Evolutionary conservation across 2,329 filamentous ascomycete genomes (phyloP).

Genomic region (Colletotrichum scovillei): DNA sequence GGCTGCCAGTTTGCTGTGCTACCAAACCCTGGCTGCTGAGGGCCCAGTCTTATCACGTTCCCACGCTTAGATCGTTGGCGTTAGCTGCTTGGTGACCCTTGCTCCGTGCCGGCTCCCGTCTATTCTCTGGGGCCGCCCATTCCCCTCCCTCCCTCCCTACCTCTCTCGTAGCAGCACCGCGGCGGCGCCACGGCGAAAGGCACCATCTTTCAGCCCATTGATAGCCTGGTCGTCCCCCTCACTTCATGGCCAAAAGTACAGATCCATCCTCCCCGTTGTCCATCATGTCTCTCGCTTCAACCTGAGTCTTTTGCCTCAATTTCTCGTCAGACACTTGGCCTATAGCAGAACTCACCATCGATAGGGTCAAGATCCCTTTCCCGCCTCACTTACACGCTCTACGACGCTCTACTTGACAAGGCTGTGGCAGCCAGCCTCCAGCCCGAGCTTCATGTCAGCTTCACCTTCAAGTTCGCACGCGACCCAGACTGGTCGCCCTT

Average conservation of each 20-base stretch:
- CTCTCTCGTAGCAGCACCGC: not conserved
- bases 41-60: slow-evolving; percentile 5
- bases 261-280: slow-evolving; percentile 4
- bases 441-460: slow-evolving; percentile 27
- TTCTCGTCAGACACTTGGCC: not conserved
- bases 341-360: not conserved
- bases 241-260: slow-evolving; percentile 11
- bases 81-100: slow-evolving; percentile 14
- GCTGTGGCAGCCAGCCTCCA: slow-evolving; percentile 24
- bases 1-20: slow-evolving; percentile 25
- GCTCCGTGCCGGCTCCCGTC: slow-evolving; percentile 24
- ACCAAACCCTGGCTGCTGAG: slow-evolving; percentile 4
- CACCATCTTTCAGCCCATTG: slow-evolving; percentile 27
- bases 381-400: slow-evolving; percentile 23
- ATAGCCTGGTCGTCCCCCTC: slow-evolving; percentile 32
- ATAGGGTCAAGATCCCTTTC: not conserved
- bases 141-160: slow-evolving; percentile 3
- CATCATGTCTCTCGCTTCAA: not conserved
- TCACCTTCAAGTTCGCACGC: slow-evolving; percentile 45
- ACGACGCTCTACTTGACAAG: slow-evolving; percentile 18
- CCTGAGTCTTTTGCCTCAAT: slow-evolving; percentile 1
- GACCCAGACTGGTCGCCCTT: slow-evolving; percentile 60
- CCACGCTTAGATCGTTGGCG: not conserved
- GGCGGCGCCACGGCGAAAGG: slow-evolving; percentile 14
- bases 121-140: not conserved